Conservation (phyloP, 2,329 filamentous ascomycete species). For the Claviceps capensis region DNA sequence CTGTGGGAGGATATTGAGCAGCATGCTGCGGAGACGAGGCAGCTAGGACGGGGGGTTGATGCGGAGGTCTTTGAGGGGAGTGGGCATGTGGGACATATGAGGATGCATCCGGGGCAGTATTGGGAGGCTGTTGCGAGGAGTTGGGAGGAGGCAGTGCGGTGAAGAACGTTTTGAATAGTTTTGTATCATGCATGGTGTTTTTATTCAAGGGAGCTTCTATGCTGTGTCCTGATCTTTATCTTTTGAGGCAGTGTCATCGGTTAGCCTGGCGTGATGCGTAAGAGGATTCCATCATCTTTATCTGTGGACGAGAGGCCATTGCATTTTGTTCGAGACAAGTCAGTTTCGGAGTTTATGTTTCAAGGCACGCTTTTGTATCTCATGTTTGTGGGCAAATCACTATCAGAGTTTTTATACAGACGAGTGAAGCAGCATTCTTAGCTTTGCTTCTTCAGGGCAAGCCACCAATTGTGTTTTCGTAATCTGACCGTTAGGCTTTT, state of each 20-base stretch:
- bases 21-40: conserved; percentile 33
- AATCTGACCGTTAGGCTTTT: too few relatives aligned
- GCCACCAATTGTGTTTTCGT: too few relatives aligned
- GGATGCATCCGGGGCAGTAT: conserved; percentile 40
- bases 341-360: too few relatives aligned
- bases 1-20: conserved; percentile 39
- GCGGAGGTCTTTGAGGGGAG: conserved; percentile 42
- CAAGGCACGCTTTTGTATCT: too few relatives aligned
- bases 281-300: too few relatives aligned
- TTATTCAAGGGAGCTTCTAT: neutral
- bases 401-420: too few relatives aligned
- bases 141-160: conserved; percentile 10
- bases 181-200: neutral
- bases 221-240: neutral
- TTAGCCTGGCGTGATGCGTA: too few relatives aligned
- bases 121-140: conserved; percentile 31
- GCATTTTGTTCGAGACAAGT: too few relatives aligned
- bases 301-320: too few relatives aligned
- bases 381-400: too few relatives aligned
- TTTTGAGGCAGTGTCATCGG: neutral
- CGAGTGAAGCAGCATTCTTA: too few relatives aligned
- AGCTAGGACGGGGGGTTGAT: conserved; percentile 34
- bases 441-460: too few relatives aligned
- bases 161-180: neutral
- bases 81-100: conserved; percentile 48